Percentiles rank a stretch among this genome's conserved stretches.
These are phyloP conservation scores for Ascoidea rubescens DNA, from an alignment of 805 yeast species.

Conservation along the genomic window DNA sequence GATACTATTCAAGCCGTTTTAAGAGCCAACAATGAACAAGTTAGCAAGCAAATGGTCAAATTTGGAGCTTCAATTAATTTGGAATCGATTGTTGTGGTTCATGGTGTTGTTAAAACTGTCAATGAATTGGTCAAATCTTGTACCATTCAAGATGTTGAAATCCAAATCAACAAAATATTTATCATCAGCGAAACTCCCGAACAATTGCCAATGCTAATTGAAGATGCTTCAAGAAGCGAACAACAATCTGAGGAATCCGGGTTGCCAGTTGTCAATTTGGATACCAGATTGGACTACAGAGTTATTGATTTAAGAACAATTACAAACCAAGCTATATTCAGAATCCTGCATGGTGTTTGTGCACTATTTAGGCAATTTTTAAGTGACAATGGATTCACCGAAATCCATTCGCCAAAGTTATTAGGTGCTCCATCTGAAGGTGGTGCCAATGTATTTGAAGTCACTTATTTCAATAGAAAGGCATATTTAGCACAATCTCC, in stretches of 20 bases:
- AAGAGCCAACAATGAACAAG: constrained; percentile 53
- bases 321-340: constrained; percentile 95
- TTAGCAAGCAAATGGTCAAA: constrained; percentile 92
- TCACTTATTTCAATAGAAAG: constrained; percentile 80
- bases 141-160: constrained; percentile 82
- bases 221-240: constrained; percentile 93
- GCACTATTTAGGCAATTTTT: constrained; percentile 82
- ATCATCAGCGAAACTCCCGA: constrained; percentile 81
- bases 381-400: constrained; percentile 53
- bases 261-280: constrained; percentile 88
- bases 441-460: constrained; percentile 93
- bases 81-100: constrained; percentile 85
- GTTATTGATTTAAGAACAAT: constrained; percentile 94
- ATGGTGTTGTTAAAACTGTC: constrained; percentile 73
- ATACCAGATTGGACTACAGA: constrained; percentile 88
- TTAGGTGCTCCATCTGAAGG: constrained; percentile 96
- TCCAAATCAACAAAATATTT: constrained; percentile 58
- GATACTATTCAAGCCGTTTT: constrained; percentile 73
- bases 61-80: constrained; percentile 80
- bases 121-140: constrained; percentile 82
- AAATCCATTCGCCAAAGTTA: constrained; percentile 92
- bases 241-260: constrained; percentile 87
- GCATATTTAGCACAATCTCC: constrained; percentile 98
- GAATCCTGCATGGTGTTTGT: constrained; percentile 83
- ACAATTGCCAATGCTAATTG: constrained; percentile 85